These are phyloP conservation scores for Trichosporon coremiiforme DNA, from an alignment of 1,284 basidiomycete genomes.

Conservation along the genomic window DNA sequence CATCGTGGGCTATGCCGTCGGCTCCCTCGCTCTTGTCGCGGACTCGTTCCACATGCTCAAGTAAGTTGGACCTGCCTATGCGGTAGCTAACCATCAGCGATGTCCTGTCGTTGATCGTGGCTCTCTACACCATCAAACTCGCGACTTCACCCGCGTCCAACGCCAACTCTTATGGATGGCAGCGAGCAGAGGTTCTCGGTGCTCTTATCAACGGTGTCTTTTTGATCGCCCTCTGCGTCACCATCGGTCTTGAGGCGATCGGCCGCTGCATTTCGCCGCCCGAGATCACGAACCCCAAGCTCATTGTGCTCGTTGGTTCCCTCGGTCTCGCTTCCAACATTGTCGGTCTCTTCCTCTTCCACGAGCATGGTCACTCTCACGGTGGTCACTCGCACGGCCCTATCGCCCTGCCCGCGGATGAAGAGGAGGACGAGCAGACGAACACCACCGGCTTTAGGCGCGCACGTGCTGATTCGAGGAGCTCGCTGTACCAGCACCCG, in stretches of 20 bases:
- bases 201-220: conserved; percentile 96
- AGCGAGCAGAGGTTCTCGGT: conserved; percentile 94
- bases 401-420: conserved; percentile 38
- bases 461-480: conserved; percentile 52
- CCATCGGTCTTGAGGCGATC: conserved; percentile 90
- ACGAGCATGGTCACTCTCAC: conserved; percentile 70
- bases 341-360: conserved; percentile 91
- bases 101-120: conserved; percentile 92
- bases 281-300: conserved; percentile 82
- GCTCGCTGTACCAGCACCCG: conserved; percentile 65
- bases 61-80: conserved; percentile 73
- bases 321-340: conserved; percentile 90
- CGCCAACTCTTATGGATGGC: conserved; percentile 67
- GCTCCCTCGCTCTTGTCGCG: conserved; percentile 90
- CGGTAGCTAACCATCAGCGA: conserved; percentile 72
- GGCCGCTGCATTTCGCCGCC: conserved; percentile 83
- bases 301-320: conserved; percentile 88
- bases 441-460: conserved; percentile 13
- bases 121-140: conserved; percentile 94
- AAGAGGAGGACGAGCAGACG: conserved; percentile 27
- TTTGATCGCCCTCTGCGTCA: conserved; percentile 91
- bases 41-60: conserved; percentile 99
- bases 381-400: conserved; percentile 35
- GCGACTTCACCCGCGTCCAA: conserved; percentile 50
- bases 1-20: conserved; percentile 80